phyloP scores from a whole-genome alignment of 768 basidiomycete genomes.

The Leccinum obscurum region DNA sequence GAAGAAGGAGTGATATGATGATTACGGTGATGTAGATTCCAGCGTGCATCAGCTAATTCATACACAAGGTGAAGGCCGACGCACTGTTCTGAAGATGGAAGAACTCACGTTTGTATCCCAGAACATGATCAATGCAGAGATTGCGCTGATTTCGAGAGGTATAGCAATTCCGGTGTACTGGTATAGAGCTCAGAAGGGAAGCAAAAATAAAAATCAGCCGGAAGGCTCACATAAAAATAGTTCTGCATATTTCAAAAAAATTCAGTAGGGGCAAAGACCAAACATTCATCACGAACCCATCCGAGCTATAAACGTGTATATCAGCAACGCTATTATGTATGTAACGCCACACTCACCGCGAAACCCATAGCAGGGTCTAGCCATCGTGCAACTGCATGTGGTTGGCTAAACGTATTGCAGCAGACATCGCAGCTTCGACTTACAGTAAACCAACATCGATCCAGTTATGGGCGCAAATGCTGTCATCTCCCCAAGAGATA shows the following conservation, averaged over 20 bases:
- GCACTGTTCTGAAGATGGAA: background rate
- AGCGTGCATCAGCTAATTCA: slow-evolving; percentile 35
- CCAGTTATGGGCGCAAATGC: slow-evolving; percentile 31
- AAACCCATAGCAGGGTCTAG: slow-evolving; percentile 34
- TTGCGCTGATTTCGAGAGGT: slow-evolving; percentile 52
- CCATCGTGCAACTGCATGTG: slow-evolving; percentile 31
- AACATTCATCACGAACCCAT: slow-evolving; percentile 17
- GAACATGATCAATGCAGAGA: slow-evolving; percentile 47
- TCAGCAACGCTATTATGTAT: background rate
- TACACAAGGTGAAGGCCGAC: slow-evolving; percentile 5
- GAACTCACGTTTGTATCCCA: slow-evolving; percentile 42
- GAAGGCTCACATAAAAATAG: slow-evolving; percentile 33
- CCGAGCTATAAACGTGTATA: slow-evolving; percentile 17
- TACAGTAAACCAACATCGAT: slow-evolving; percentile 31
- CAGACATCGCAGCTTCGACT: background rate
- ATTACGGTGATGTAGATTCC: slow-evolving; percentile 41
- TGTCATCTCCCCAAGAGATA: slow-evolving; percentile 33
- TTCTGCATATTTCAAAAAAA: slow-evolving; percentile 22
- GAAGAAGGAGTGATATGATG: slow-evolving; percentile 37
- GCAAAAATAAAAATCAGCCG: background rate
- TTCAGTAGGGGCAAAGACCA: slow-evolving; percentile 2
- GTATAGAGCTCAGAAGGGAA: background rate
- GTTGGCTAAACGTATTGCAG: background rate
- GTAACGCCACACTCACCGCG: slow-evolving; percentile 20
- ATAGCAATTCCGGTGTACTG: slow-evolving; percentile 37